Conservation (phyloP, 352 stramenopile genomes). For the Globisporangium cystogenes region DNA sequence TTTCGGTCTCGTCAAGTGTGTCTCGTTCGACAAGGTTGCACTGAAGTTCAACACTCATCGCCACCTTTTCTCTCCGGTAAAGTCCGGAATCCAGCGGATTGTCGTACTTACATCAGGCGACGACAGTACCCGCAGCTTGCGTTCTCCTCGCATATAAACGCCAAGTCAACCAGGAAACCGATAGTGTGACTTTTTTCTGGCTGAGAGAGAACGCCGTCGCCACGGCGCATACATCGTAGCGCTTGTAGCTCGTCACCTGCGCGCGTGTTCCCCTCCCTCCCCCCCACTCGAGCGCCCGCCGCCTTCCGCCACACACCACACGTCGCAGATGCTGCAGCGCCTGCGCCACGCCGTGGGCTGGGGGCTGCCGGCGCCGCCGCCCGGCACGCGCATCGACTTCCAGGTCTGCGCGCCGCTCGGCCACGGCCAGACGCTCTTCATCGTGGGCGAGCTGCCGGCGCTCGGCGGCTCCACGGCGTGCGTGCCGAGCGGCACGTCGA, state of each 20-base stretch:
- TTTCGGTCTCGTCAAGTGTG: background rate
- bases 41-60: background rate
- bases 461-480: slow-evolving; percentile 61
- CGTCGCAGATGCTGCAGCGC: slow-evolving; percentile 63
- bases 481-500: slow-evolving; percentile 34
- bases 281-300: too few relatives aligned
- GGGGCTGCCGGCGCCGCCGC: slow-evolving; percentile 45
- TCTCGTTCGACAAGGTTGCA: too few relatives aligned
- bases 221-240: too few relatives aligned
- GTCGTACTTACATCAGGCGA: background rate
- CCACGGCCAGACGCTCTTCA: slow-evolving; percentile 78
- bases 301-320: background rate
- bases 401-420: slow-evolving; percentile 68
- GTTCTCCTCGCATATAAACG: background rate
- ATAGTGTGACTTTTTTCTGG: too few relatives aligned
- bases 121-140: too few relatives aligned
- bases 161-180: background rate
- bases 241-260: too few relatives aligned
- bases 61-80: background rate
- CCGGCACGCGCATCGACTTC: slow-evolving; percentile 75
- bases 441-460: slow-evolving; percentile 67
- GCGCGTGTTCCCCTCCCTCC: too few relatives aligned
- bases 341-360: slow-evolving; percentile 76
- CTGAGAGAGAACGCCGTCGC: background rate
- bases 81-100: background rate